Conservation (phyloP, 768 basidiomycete species). For the Xanthoconium purpureum region DNA sequence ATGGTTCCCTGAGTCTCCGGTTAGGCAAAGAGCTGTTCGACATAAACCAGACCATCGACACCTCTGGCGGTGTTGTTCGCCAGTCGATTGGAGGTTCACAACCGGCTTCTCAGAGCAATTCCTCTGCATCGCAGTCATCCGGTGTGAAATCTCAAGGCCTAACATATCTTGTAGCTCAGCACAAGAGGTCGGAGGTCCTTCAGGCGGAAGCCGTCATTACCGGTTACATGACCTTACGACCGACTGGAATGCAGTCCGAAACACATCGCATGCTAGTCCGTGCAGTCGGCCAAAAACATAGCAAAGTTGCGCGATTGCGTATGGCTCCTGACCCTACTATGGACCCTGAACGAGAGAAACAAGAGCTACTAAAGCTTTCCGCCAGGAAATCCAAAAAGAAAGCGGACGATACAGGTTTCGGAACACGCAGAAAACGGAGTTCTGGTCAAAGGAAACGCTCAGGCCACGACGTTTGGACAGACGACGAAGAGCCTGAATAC, state of each 20-base stretch:
- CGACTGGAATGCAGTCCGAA: slow-evolving; percentile 87
- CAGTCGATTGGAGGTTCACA: slow-evolving; percentile 51
- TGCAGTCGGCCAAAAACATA: slow-evolving; percentile 82
- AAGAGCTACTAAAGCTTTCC: slow-evolving; percentile 62
- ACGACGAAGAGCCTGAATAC: slow-evolving; percentile 63
- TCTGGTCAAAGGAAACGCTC: slow-evolving; percentile 39
- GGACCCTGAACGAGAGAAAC: slow-evolving; percentile 73
- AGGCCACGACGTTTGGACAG: slow-evolving; percentile 56
- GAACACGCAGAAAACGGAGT: slow-evolving; percentile 47
- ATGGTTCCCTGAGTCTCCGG: slow-evolving; percentile 86
- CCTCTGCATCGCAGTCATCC: slow-evolving; percentile 36
- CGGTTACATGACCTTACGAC: slow-evolving; percentile 79
- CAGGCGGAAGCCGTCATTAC: slow-evolving; percentile 83
- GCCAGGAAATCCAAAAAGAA: slow-evolving; percentile 64
- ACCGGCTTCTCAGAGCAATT: slow-evolving; percentile 40
- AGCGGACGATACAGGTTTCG: slow-evolving; percentile 47
- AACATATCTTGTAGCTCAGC: slow-evolving; percentile 87
- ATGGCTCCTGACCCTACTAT: slow-evolving; percentile 75
- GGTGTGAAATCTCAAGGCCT: slow-evolving; percentile 63
- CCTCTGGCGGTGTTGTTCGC: slow-evolving; percentile 63
- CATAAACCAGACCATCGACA: slow-evolving; percentile 76
- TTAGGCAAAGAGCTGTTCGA: slow-evolving; percentile 95
- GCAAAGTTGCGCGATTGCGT: slow-evolving; percentile 72
- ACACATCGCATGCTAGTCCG: slow-evolving; percentile 87
- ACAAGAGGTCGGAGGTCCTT: slow-evolving; percentile 80